Evolutionary conservation across 768 basidiomycete genomes (phyloP).

Genomic region (Leccinum rimulosum): DNA sequence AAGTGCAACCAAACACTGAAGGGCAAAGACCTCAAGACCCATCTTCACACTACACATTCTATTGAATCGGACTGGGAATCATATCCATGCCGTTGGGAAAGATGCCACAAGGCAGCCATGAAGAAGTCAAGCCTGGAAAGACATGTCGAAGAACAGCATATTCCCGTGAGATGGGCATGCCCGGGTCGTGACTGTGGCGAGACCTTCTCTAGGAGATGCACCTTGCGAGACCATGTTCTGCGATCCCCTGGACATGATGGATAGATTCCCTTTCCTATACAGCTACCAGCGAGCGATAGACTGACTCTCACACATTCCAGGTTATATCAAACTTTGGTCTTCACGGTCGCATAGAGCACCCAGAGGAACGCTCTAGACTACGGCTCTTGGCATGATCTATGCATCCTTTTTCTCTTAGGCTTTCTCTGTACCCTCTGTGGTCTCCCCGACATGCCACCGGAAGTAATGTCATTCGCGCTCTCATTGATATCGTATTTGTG

Average conservation of each 20-base stretch:
- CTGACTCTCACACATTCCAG: not conserved
- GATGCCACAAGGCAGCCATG: conserved; percentile 2
- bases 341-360: not conserved
- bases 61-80: not conserved
- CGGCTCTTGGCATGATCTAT: not conserved
- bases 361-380: not conserved
- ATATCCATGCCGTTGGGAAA: conserved; percentile 13
- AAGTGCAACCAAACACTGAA: not conserved
- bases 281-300: not conserved
- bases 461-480: not conserved
- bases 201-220: not conserved
- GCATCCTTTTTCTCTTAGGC: not conserved
- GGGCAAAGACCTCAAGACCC: not conserved
- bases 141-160: conserved; percentile 10
- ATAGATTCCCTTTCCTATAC: not conserved
- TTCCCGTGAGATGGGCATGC: conserved; percentile 9
- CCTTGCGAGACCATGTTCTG: not conserved
- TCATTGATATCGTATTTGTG: not conserved
- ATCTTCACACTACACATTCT: conserved; percentile 5
- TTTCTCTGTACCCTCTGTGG: not conserved
- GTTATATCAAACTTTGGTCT: not conserved
- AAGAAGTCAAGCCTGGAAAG: conserved; percentile 7
- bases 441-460: not conserved
- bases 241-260: not conserved
- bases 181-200: no score